Base-by-base conservation (phyloP, 805 yeast genomes). In the Ogataea zsoltii region DNA sequence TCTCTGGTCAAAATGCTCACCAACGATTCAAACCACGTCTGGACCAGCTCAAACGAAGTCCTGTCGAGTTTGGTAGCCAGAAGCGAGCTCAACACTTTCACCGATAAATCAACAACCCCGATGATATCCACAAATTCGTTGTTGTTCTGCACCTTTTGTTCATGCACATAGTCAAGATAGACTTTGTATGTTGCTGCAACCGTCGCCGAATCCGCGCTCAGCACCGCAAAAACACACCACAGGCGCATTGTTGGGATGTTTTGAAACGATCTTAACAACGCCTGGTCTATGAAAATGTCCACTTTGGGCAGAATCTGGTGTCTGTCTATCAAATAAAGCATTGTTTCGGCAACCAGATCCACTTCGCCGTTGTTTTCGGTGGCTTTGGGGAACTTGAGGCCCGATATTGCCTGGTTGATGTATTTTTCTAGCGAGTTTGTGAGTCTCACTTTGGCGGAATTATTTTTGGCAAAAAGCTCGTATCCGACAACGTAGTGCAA, bases 261-360 rank as follows among this genome's bases (percentile, higher is more conserved):
- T 53, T 77, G 82, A 46, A 76, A 78, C 0, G 82, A 75, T 38
- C 66, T 70, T 13, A 63, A 56, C 41, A 75, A 62, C 1, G 75
- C 70, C 3, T 51, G 42, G 10, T 63, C 61, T 14, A 66, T 60
- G 51, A 61, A 61, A 5, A 39, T 47, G 10, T 51, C 48, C 57
- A 67, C 56, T 2, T 61, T 50, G 2, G 59, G 17, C 9, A 50
- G 36, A 2, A 43, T 42, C 7, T 40, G 44, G n/a, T 30, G 52
- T 19, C 46, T 47, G 2, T 40, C 44, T 14, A 44, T 35, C n/a
- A 54, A 38, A 18, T 52, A 48, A 11, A 60, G 54, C 30, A 57
- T 61, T 37, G 57, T 54, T 33, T 60, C 65, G 45, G 62, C 62
- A 15, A 64, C 67, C 60, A 53, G 63, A 61, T 56, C 71, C 64